Percentiles rank a stretch among this genome's conserved stretches.
Conservation (phyloP, 164 flowering plant species). For the Litsea cubeba region DNA sequence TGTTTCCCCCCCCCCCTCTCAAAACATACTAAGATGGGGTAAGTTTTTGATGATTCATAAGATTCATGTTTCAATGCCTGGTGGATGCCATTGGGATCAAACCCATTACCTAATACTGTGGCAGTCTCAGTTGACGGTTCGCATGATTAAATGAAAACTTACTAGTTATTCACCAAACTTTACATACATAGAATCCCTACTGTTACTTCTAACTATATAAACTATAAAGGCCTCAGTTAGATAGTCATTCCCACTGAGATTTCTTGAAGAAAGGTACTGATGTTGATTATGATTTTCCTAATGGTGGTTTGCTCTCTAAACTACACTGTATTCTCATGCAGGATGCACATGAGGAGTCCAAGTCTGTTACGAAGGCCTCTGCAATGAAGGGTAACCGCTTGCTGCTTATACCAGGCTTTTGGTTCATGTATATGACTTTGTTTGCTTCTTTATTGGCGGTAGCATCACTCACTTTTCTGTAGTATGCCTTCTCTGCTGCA, state of each 20-base stretch:
- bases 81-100: too few species aligned
- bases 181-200: neutral
- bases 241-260: neutral
- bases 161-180: neutral
- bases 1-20: neutral
- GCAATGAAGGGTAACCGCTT: conserved; percentile 62
- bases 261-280: too few species aligned
- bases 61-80: too few species aligned
- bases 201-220: neutral
- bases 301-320: neutral
- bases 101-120: too few species aligned
- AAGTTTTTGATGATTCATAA: too few species aligned
- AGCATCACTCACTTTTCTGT: neutral
- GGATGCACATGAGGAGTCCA: conserved; percentile 85
- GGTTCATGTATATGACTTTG: neutral
- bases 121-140: too few species aligned
- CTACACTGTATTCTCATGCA: conserved; percentile 16
- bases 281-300: too few species aligned
- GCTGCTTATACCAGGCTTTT: neutral
- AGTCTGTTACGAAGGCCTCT: conserved; percentile 65
- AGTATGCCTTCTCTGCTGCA: too few species aligned
- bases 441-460: neutral
- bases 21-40: too few species aligned
- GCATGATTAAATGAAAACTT: neutral
- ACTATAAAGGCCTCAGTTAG: neutral